Conservation (phyloP, 306 rosid species). For the Vigna mungo region DNA sequence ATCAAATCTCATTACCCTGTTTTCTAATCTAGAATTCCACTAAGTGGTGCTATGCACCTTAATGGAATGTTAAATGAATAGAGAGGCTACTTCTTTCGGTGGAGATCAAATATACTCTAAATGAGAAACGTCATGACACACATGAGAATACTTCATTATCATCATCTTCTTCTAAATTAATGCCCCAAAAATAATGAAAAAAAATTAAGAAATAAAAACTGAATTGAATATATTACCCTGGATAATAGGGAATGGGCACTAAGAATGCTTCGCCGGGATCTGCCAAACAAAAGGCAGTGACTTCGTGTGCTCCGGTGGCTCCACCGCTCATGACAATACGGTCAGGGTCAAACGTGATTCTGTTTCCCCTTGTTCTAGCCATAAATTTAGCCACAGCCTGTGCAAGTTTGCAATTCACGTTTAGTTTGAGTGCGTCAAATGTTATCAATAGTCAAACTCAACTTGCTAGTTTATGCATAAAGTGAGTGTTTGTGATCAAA, state of each 20-base stretch:
- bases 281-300: slow-evolving; percentile 78
- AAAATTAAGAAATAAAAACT: background rate
- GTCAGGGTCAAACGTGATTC: slow-evolving; percentile 72
- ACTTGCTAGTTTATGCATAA: background rate
- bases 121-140: slow-evolving; percentile 6
- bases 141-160: background rate
- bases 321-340: slow-evolving; percentile 95
- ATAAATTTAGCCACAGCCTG: slow-evolving; percentile 96
- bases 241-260: slow-evolving; percentile 92
- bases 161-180: background rate
- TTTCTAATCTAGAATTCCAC: background rate
- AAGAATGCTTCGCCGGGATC: slow-evolving; percentile 85
- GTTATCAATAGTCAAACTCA: background rate
- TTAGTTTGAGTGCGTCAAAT: background rate
- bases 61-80: background rate
- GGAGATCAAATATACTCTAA: too few species aligned
- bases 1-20: background rate
- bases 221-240: slow-evolving; percentile 58
- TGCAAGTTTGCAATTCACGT: slow-evolving; percentile 27
- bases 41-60: background rate
- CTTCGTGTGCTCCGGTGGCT: slow-evolving; percentile 95
- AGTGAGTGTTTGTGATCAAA: background rate
- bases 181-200: background rate
- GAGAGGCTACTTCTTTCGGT: too few species aligned
- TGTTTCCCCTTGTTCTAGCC: slow-evolving; percentile 76